Base-by-base conservation (phyloP, 2,329 filamentous ascomycete genomes). In the Fusarium sp. region DNA sequence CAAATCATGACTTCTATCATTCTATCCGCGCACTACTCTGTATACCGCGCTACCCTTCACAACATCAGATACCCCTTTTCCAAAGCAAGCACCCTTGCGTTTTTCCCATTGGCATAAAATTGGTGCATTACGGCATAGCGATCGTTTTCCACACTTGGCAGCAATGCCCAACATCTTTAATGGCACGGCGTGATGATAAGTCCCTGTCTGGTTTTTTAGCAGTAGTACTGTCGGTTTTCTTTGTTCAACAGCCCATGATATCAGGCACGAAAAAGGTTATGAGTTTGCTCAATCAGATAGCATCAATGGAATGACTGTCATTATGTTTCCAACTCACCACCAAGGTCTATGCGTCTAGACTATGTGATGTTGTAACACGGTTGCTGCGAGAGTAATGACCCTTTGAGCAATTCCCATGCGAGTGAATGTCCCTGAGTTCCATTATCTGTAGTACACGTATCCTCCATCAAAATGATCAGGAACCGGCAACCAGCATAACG, bases 1-100 rank as follows among this genome's bases (percentile, higher is more conserved):
- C 26, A 57, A 57, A 42, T 57, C 52, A 58, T 44, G 34, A 44
- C 34, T 42, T 55, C 51, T 31, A 36, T 49, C 24, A 36, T 43
- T 43, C 47, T 38, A 57, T 54, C 51, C 42, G 45, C 50, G 56
- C 65, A 45, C 46, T 51, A 51, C 59, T 47, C 38, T 21, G 22
- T 40, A 56, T 60, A 62, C 33, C n/a, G 50, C 53, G 40, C 45
- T 46, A 61, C 56, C 34, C 46, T 46, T 51, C 51, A 34, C 47
- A 58, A 40, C 42, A 61, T 59, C 58, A 60, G 43, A 73, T 73
- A 73, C 69, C 69, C 64, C 42, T 62, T 60, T 61, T 46, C 60
- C 22, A 57, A 67, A 73, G 61, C 63, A 70, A 69, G 49, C 61
- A 57, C 60, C 55, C 57, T 52, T 59, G 42, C 56, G 45, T 60